Percentiles rank a stretch among this genome's conserved stretches.
phyloP scores from a whole-genome alignment of 1,139 yeast species.

The Lodderomyces theae region DNA sequence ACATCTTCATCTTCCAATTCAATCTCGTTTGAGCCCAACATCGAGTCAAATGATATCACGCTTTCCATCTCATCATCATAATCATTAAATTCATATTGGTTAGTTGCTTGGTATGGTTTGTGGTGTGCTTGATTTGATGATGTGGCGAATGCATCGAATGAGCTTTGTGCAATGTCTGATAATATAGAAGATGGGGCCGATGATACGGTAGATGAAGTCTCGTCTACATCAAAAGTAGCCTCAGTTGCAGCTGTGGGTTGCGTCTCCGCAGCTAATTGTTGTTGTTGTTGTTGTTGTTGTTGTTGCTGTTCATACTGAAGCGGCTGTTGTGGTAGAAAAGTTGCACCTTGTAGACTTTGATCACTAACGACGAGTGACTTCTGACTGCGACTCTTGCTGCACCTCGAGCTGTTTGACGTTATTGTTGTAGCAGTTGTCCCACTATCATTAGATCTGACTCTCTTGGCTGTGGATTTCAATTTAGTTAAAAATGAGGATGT shows the following conservation, averaged over 20 bases:
- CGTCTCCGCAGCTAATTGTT: neutral
- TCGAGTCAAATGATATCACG: neutral
- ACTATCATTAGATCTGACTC: slow-evolving; percentile 1
- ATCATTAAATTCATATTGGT: too few relatives aligned
- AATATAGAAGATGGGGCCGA: neutral
- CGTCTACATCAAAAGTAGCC: neutral
- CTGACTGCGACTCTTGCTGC: neutral
- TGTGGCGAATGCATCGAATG: neutral
- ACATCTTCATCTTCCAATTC: slow-evolving; percentile 1
- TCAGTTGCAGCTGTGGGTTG: neutral
- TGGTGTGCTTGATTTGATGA: neutral
- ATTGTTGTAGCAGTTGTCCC: neutral
- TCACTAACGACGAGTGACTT: neutral
- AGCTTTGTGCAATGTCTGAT: neutral
- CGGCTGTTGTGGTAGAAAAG: neutral
- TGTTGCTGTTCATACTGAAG: neutral
- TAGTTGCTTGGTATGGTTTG: neutral
- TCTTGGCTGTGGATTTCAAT: neutral
- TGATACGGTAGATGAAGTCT: neutral
- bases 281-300: neutral
- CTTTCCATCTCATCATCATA: slow-evolving; percentile 1
- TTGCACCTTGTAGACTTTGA: too few relatives aligned
- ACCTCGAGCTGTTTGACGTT: too few relatives aligned
- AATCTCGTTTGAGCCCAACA: slow-evolving; percentile 1
- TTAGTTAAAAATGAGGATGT: neutral